A percentile compares a stretch with the other conserved stretches of the same genome.
phyloP scores from a whole-genome alignment of 1,284 basidiomycete genomes.

The Lentinula novae-zelandiae region DNA sequence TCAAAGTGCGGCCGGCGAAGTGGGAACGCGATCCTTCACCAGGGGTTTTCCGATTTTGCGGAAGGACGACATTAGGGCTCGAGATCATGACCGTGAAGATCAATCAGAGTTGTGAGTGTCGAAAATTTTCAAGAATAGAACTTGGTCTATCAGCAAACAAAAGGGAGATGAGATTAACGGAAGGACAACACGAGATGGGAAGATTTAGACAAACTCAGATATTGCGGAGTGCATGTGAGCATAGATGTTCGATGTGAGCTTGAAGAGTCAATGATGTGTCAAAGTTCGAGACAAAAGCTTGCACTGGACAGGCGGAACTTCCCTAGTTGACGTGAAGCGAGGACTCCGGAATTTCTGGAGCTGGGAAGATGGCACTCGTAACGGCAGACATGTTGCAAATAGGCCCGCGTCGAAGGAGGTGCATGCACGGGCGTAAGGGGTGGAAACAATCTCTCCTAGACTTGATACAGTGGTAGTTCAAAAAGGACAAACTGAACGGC shows the following conservation, averaged over 20 bases:
- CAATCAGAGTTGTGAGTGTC: not conserved
- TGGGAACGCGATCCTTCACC: not conserved
- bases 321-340: not conserved
- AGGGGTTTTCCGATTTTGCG: not conserved
- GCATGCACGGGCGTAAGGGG: not conserved
- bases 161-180: not conserved
- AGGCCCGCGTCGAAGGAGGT: not conserved
- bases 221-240: constrained; percentile 4
- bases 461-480: not conserved
- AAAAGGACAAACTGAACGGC: not conserved
- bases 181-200: constrained; percentile 1
- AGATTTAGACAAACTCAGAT: constrained; percentile 6
- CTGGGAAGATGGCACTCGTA: not conserved
- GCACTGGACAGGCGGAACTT: not conserved
- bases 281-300: not conserved
- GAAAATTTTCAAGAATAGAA: constrained; percentile 1
- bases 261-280: not conserved
- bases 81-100: constrained; percentile 3
- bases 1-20: not conserved
- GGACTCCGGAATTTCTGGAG: not conserved
- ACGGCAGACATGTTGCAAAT: not conserved
- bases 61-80: not conserved
- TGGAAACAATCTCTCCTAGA: not conserved
- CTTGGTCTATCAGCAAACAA: not conserved
- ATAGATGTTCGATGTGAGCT: not conserved